Conservation (phyloP, 2,329 filamentous ascomycete species). For the Curvularia spicifera region DNA sequence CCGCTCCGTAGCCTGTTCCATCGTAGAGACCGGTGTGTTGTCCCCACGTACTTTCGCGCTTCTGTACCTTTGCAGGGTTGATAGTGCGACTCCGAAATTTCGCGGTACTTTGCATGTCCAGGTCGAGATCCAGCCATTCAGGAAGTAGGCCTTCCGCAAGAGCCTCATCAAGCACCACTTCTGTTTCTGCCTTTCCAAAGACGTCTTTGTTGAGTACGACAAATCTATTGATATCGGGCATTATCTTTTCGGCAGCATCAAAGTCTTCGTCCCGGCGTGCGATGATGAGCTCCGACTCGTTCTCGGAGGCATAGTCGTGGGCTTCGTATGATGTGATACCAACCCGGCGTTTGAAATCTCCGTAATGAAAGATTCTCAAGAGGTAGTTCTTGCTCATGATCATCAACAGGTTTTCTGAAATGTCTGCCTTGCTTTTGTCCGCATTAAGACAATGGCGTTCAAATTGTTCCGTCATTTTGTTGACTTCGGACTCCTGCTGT, state of each 20-base stretch:
- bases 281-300: background rate
- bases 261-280: constrained; percentile 5
- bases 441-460: background rate
- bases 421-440: background rate
- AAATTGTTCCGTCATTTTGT: background rate
- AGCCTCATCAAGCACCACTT: constrained; percentile 6
- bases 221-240: constrained; percentile 1
- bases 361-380: constrained; percentile 5
- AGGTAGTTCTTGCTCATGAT: constrained; percentile 4
- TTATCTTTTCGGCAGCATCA: constrained; percentile 1
- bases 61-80: background rate
- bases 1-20: constrained; percentile 34
- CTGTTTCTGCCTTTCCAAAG: background rate
- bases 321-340: background rate
- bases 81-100: background rate
- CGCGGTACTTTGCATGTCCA: background rate
- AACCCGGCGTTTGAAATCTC: constrained; percentile 6
- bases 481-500: background rate
- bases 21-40: constrained; percentile 28
- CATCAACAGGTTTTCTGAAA: background rate
- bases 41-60: constrained; percentile 10
- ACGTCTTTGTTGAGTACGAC: background rate
- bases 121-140: constrained; percentile 5
- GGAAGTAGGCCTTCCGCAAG: constrained; percentile 9
- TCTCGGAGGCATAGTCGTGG: background rate